Percentiles rank a stretch among this genome's conserved stretches.
Conservation (phyloP, 2,329 filamentous ascomycete genomes). For the Hypomyces rosellus region DNA sequence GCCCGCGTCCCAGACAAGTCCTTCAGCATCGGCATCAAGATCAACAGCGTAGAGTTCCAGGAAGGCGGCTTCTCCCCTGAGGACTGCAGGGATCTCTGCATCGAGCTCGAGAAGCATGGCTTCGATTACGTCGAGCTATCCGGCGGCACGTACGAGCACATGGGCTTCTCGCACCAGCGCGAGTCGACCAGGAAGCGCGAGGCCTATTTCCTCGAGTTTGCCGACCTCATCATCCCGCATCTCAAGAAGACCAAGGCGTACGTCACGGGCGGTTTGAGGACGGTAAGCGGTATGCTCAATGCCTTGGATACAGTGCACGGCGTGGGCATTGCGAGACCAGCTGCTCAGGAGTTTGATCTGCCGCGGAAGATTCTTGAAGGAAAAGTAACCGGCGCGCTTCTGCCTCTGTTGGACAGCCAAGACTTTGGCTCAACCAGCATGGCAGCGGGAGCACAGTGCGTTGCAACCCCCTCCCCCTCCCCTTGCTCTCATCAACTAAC, state of each 20-base stretch:
- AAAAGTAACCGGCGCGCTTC: slow-evolving; percentile 39
- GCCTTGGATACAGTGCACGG: slow-evolving; percentile 53
- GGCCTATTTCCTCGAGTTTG: slow-evolving; percentile 56
- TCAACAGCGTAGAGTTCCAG: slow-evolving; percentile 52
- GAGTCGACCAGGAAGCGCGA: slow-evolving; percentile 51
- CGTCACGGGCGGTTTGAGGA: slow-evolving; percentile 53
- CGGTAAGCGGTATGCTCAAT: slow-evolving; percentile 50
- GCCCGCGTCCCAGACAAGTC: slow-evolving; percentile 20
- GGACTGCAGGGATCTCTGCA: slow-evolving; percentile 44
- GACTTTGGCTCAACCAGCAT: slow-evolving; percentile 38
- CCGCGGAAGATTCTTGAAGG: slow-evolving; percentile 19
- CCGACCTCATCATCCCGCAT: slow-evolving; percentile 41
- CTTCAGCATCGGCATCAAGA: slow-evolving; percentile 48
- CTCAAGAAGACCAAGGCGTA: slow-evolving; percentile 48
- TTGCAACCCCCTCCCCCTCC: neutral
- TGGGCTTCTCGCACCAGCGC: slow-evolving; percentile 44
- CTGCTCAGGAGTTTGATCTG: slow-evolving; percentile 21
- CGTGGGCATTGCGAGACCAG: slow-evolving; percentile 45
- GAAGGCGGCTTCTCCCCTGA: slow-evolving; percentile 45
- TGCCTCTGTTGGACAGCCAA: slow-evolving; percentile 40
- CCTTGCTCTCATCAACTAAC: neutral
- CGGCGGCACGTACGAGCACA: slow-evolving; percentile 53
- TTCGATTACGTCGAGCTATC: slow-evolving; percentile 56
- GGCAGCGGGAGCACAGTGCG: slow-evolving; percentile 27
- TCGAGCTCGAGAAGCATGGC: slow-evolving; percentile 39